Base-by-base conservation (phyloP, 2,329 filamentous ascomycete species). In the Chrysosphaeria jannelii region DNA sequence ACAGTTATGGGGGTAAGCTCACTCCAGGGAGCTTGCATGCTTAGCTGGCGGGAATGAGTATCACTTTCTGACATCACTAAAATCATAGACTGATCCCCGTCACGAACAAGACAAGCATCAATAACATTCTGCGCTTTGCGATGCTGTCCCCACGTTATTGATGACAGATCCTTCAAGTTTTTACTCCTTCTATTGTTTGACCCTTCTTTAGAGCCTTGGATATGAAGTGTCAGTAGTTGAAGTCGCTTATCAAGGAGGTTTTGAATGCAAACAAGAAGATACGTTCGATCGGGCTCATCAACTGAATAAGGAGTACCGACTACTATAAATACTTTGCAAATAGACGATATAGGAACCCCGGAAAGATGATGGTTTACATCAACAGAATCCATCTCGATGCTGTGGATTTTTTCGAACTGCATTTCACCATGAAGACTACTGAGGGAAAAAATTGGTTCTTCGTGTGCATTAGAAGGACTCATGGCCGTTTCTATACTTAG, bases 1-100 rank as follows among this genome's bases (percentile, higher is more conserved):
- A 76, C 42, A 0, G 53, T 47, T n/a, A 78, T 44, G 20, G 61
- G 62, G n/a, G 64, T 60, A 8, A 70, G 50, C 24, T 57, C 55
- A 27, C 66, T 65, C 71, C 71, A 79, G 1, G 69, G 70, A 5
- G 68, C 68, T 39, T 78, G 70, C 7, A 74, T 46, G 31, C 65
- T 72, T 10, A 81, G 42, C 35, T 70, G 61, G 22, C 60, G 56
- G 14, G 55, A 53, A 2, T 67, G 66, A 31, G 61, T 49, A 23
- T 54, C 52, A 13, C 61, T 58, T 33, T 67, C 58, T 3, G 64
- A 69, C 9, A 81, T 44, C 13, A 72, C 61, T 3, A 78, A 44
- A 24, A 79, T 67, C 31, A 65, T 62, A 15, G 65, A 61, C 25
- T 69, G 49, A 13, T 53, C 48, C 2, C 64, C 64, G 38, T 79